Evolutionary conservation across 257 asterid species (phyloP).

Genomic region (Solanum pennellii): DNA sequence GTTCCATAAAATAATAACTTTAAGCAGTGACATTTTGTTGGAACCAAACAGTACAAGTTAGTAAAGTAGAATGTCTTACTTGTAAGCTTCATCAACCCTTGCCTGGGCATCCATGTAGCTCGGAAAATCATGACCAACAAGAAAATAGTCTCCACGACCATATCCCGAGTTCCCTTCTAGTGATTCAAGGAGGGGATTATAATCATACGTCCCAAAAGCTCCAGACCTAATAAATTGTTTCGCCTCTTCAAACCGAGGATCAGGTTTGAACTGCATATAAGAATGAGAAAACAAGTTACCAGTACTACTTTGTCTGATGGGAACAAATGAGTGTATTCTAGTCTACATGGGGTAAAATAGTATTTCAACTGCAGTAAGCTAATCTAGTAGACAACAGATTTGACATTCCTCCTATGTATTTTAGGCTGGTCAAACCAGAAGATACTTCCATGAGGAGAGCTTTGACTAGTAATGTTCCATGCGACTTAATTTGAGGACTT

Average conservation of each 20-base stretch:
- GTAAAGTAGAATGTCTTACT: slow-evolving; percentile 37
- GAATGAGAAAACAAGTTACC: not conserved
- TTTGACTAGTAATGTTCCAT: not conserved
- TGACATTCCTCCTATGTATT: not conserved
- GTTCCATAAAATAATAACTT: not conserved
- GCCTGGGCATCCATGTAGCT: slow-evolving; percentile 89
- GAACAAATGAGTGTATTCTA: not conserved
- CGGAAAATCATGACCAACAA: slow-evolving; percentile 82
- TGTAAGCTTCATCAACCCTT: slow-evolving; percentile 86
- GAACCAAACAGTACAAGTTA: not conserved
- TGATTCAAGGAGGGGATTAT: slow-evolving; percentile 89
- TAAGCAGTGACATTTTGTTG: not conserved
- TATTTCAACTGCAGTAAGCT: not conserved
- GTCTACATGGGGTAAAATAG: not conserved
- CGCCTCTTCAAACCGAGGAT: slow-evolving; percentile 95
- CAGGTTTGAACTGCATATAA: slow-evolving; percentile 72
- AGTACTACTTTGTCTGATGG: not conserved
- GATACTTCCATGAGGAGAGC: not conserved
- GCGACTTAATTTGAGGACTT: not conserved
- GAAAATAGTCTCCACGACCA: slow-evolving; percentile 95
- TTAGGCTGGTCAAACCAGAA: not conserved
- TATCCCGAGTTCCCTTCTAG: slow-evolving; percentile 89
- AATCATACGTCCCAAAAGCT: slow-evolving; percentile 93
- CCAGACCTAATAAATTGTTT: slow-evolving; percentile 81
- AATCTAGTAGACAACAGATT: not conserved